Evolutionary conservation across 306 rosid species (phyloP), one percentile per base, ranked within the genome.

Genomic region (Argentina anserina): DNA sequence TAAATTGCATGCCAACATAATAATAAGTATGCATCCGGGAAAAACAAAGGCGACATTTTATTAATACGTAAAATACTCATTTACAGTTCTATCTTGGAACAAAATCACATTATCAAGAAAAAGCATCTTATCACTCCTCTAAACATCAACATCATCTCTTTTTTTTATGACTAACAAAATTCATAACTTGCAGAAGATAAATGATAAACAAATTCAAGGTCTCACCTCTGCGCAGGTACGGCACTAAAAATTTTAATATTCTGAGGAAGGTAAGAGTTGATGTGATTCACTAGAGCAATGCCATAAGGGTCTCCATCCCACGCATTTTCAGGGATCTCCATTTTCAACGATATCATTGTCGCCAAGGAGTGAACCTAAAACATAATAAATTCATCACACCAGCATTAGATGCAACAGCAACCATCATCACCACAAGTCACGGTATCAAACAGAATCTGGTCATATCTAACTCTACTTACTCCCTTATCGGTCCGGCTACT

Each of bases 401-500:
- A 28, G 25, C 36, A 20, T 17, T 6, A 18, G 15, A 71, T 52
- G n/a, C 41, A 29, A 36, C 25, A 70, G 4, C 52, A 67, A 78
- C 47, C 70, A 67, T 73, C 12, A 52, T 62, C 42, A 42, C 6
- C 21, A 25, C 10, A 55, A 56, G 18, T 26, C 9, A 58, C 36
- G 5, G 2, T 26, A 58, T 58, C 18, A 58, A 23, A 74, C 42
- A 33, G 36, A 72, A 68, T 6, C 1, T 49, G 72, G 78, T 13
- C 18, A 66, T 23, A 45, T 65, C 74, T 72, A 67, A 67, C 72
- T 29, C 17, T 0, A 81, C 34, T 88, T 91, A 94, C 98, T 74
- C 98, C 97, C 88, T 94, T 94, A 85, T 94, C 97, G 3, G 96
- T 94, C 40, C 98, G 85, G 84, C 98, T 94, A 50, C 97, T 94